phyloP scores from a whole-genome alignment of 2,329 filamentous ascomycete genomes.

The Chrysosporium keratinophilum region DNA sequence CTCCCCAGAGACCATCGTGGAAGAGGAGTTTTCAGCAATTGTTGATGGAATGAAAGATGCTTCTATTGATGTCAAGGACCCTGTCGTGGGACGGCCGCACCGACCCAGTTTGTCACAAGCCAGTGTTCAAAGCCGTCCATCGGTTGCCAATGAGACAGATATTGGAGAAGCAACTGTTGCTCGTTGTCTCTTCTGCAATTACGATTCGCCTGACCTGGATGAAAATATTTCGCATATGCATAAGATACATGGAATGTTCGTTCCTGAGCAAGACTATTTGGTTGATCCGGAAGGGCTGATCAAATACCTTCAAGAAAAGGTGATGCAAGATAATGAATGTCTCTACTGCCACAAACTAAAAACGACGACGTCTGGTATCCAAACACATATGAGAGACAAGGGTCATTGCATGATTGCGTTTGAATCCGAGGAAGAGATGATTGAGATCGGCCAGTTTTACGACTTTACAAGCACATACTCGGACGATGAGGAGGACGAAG shows the following conservation, averaged over 20 bases:
- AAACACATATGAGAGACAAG: slow-evolving; percentile 96
- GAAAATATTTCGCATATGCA: slow-evolving; percentile 83
- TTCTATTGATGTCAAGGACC: slow-evolving; percentile 43
- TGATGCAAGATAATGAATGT: slow-evolving; percentile 72
- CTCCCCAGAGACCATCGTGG: slow-evolving; percentile 41
- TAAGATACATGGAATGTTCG: slow-evolving; percentile 86
- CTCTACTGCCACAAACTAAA: slow-evolving; percentile 78
- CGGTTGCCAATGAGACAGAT: slow-evolving; percentile 38
- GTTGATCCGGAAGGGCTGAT: slow-evolving; percentile 74
- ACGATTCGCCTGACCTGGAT: slow-evolving; percentile 62
- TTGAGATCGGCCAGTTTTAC: slow-evolving; percentile 92
- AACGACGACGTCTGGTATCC: slow-evolving; percentile 65
- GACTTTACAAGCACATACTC: slow-evolving; percentile 95
- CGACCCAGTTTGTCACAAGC: slow-evolving; percentile 33
- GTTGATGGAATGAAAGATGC: slow-evolving; percentile 66
- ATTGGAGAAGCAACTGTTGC: slow-evolving; percentile 34
- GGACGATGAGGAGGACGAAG: slow-evolving; percentile 51
- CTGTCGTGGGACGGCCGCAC: slow-evolving; percentile 31
- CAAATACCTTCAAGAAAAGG: slow-evolving; percentile 64
- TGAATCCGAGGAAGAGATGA: slow-evolving; percentile 74
- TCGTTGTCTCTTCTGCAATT: slow-evolving; percentile 84
- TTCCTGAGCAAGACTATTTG: slow-evolving; percentile 79
- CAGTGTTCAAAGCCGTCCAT: slow-evolving; percentile 25
- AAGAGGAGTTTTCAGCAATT: slow-evolving; percentile 63
- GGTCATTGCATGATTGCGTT: slow-evolving; percentile 96